Percentiles rank a stretch among this genome's conserved stretches.
Evolutionary conservation across 495 filamentous ascomycete genomes (phyloP).

Genomic region (Tuber aestivum): DNA sequence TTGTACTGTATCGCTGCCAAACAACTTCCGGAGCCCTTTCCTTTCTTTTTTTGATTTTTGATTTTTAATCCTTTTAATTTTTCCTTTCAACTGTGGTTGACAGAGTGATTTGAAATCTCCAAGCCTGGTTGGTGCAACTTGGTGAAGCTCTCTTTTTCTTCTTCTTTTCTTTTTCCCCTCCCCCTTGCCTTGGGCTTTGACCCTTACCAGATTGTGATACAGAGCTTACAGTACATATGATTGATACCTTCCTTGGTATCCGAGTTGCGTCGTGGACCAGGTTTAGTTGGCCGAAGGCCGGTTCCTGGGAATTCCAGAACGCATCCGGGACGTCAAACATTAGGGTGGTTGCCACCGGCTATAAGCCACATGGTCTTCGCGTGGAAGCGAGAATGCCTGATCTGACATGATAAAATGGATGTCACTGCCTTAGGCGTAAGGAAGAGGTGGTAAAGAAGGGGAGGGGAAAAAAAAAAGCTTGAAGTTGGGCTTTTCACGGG

Average conservation of each 20-base stretch:
- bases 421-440: not conserved
- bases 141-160: not conserved
- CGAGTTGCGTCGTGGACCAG: not conserved
- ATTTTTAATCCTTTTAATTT: not conserved
- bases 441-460: not conserved
- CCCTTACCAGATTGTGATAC: not conserved
- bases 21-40: not conserved
- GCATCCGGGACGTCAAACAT: not conserved
- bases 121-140: not conserved
- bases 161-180: too few species aligned
- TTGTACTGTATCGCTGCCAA: not conserved
- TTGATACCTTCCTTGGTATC: not conserved
- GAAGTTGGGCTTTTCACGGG: not conserved
- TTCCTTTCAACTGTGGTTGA: not conserved
- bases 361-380: not conserved
- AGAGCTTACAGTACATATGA: not conserved
- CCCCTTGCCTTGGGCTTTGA: not conserved
- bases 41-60: not conserved
- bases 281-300: not conserved
- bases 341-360: not conserved
- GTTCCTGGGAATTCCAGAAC: slow-evolving; percentile 3
- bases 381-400: not conserved
- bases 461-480: not conserved
- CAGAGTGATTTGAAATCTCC: not conserved
- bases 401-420: not conserved